Conservation (phyloP, 208 protist species). For the Leishmania tropica region DNA sequence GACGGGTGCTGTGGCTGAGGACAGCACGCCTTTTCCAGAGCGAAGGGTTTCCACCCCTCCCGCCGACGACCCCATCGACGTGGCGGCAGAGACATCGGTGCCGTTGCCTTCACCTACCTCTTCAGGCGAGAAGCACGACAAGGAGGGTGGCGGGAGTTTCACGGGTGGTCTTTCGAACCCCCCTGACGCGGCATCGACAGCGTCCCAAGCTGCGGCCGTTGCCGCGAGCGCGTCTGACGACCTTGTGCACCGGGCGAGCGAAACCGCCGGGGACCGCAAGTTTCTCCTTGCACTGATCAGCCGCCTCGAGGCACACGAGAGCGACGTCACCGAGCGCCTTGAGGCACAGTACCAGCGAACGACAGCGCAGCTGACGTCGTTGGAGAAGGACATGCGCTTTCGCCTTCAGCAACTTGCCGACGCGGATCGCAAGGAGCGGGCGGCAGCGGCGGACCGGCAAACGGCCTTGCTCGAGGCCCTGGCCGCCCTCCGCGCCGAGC, state of each 20-base stretch:
- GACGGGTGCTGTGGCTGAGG: not conserved
- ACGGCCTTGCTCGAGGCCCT: constrained; percentile 25
- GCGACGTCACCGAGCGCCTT: constrained; percentile 46
- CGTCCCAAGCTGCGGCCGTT: not conserved
- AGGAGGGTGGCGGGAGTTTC: not conserved
- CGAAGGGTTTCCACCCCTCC: not conserved
- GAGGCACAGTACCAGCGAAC: constrained; percentile 63
- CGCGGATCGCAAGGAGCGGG: constrained; percentile 34
- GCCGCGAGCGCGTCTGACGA: not conserved
- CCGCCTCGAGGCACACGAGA: constrained; percentile 59
- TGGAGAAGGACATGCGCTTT: constrained; percentile 54
- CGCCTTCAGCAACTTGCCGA: constrained; percentile 39
- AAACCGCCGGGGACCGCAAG: constrained; percentile 34
- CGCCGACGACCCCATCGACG: not conserved
- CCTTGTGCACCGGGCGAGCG: constrained; percentile 17
- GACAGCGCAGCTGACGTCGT: constrained; percentile 36
- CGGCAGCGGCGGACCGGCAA: constrained; percentile 24
- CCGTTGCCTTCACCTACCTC: not conserved
- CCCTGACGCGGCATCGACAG: not conserved
- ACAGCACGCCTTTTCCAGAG: not conserved
- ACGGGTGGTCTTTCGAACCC: constrained; percentile 1
- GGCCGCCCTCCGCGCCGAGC: constrained; percentile 9
- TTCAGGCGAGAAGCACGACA: not conserved
- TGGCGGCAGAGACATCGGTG: not conserved
- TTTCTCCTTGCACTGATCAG: constrained; percentile 49